phyloP scores from a whole-genome alignment of 148 eudicot genomes.

The Diospyros lotus region DNA sequence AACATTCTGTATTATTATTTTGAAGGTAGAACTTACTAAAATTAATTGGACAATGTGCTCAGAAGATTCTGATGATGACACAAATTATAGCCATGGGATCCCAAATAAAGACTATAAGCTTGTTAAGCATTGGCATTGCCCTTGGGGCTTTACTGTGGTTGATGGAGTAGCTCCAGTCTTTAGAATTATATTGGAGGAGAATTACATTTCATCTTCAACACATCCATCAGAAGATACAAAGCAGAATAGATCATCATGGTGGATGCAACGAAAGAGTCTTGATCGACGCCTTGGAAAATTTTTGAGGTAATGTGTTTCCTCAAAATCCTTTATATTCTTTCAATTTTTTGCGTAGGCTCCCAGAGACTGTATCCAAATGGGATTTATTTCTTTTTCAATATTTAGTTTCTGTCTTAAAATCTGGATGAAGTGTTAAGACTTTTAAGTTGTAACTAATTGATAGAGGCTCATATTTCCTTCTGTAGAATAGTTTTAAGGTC shows the following conservation, averaged over 20 bases:
- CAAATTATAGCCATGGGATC: conserved; percentile 22
- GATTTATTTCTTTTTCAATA: too few species aligned
- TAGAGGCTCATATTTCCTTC: neutral
- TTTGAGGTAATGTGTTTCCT: conserved; percentile 43
- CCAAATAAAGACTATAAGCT: conserved; percentile 28
- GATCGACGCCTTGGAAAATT: conserved; percentile 61
- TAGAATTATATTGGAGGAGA: conserved; percentile 54
- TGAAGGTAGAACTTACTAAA: neutral
- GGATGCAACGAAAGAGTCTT: conserved; percentile 62
- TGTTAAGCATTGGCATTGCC: conserved; percentile 56
- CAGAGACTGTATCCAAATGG: too few species aligned
- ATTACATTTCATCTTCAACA: conserved; percentile 56
- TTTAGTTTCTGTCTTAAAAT: too few species aligned
- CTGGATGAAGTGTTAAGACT: conserved; percentile 28
- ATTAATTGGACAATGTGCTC: neutral
- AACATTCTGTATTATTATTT: neutral
- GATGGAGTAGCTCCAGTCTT: conserved; percentile 75
- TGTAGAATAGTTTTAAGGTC: neutral
- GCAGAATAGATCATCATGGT: conserved; percentile 61
- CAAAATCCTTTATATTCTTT: neutral
- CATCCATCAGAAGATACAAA: conserved; percentile 50
- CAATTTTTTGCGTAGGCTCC: too few species aligned
- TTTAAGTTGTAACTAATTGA: neutral
- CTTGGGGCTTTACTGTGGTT: conserved; percentile 67
- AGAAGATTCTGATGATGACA: conserved; percentile 35